Conservation (phyloP, 2,329 filamentous ascomycete genomes). For the Pseudogymnoascus destructans region DNA sequence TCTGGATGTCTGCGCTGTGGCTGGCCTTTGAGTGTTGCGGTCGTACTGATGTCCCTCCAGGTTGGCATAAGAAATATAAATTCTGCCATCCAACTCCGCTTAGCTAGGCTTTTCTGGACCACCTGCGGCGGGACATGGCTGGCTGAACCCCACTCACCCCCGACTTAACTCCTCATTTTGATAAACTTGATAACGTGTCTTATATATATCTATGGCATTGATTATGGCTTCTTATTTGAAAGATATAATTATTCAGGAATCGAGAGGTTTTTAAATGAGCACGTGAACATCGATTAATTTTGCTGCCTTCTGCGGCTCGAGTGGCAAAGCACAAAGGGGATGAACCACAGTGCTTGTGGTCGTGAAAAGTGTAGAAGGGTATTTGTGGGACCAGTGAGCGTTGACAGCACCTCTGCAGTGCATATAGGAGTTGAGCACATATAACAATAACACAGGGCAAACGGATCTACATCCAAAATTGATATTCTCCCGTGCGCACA, state of each 20-base stretch:
- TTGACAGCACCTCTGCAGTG: not conserved
- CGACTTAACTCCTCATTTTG: not conserved
- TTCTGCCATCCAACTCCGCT: constrained; percentile 6
- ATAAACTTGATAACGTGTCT: not conserved
- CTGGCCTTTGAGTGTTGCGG: not conserved
- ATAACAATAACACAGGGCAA: not conserved
- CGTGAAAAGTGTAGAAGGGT: not conserved
- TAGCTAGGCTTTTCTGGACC: constrained; percentile 9
- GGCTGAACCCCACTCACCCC: not conserved
- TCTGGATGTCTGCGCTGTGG: not conserved
- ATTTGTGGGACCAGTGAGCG: not conserved
- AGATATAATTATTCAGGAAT: not conserved
- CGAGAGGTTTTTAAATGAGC: not conserved
- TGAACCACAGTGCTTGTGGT: not conserved
- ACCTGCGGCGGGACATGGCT: not conserved
- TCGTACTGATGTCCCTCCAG: not conserved
- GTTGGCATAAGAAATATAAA: not conserved
- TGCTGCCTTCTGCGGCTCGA: not conserved
- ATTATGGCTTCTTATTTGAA: not conserved
- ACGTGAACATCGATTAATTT: not conserved
- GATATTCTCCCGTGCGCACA: not conserved
- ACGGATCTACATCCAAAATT: not conserved
- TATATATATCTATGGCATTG: not conserved
- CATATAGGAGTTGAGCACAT: not conserved
- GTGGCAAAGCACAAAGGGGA: not conserved